Evolutionary conservation across 129 eudicot species (phyloP), one percentile per base, ranked within the genome.

Genomic region (Apium graveolens): DNA sequence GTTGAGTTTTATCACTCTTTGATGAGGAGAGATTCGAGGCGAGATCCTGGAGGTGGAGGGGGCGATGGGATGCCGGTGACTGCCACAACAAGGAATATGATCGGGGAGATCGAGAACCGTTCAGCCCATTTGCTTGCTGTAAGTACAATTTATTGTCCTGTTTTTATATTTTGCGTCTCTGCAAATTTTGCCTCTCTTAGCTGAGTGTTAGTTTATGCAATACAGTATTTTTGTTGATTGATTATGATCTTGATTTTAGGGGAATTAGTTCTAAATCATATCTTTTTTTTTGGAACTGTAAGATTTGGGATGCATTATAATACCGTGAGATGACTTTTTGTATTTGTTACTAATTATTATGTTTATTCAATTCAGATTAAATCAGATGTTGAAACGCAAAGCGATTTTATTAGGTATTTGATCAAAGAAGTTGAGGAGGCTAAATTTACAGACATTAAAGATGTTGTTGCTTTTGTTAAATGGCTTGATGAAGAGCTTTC

Each of bases 401-500:
- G 98, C 29, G 97, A 91, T 79, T 88, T 94, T 78, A 94, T 94
- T 24, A 90, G 90, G 82, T 94, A 87, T 72, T 84, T 94, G 88
- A 94, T 94, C 72, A 91, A 90, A 81, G 97, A 94, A 82, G 93
- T 94, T 78, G 96, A 91, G 86, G 80, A 82, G 80, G 98, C 98
- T 71, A 85, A 92, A 41, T 94, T 94, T 81, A 86, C 92, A 18
- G 96, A 90, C 75, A 94, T 94, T 79, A 89, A 91, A 70, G 98
- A 94, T 86, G 98, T 91, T 84, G 92, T 94, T 4, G 87, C 97
- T 63, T 94, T 94, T 72, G 98, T 94, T 17, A 94, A 94, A 87
- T 94, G 98, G 98, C 98, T 94, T 4, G 98, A 94, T 73, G 97
- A 94, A 55, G 98, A 94, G 81, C 97, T 94, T 44, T 90, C 96